A percentile compares a stretch with the other conserved stretches of the same genome.
phyloP scores from a whole-genome alignment of 768 basidiomycete species.

The Daedaleopsis nitida region DNA sequence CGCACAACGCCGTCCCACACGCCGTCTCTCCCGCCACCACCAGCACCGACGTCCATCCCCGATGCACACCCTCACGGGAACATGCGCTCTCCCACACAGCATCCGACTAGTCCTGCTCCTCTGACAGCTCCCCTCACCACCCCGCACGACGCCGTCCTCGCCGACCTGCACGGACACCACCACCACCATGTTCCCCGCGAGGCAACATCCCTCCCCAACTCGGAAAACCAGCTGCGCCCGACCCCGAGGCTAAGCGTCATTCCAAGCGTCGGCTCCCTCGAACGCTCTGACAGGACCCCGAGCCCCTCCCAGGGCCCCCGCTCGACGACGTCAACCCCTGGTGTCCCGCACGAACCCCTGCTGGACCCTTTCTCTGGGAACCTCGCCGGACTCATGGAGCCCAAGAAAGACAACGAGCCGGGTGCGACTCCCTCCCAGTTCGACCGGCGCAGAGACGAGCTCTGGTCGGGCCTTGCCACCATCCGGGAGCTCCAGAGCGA shows the following conservation, averaged over 20 bases:
- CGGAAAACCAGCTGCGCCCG: background rate
- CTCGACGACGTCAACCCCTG: slow-evolving; percentile 24
- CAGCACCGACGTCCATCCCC: slow-evolving; percentile 2
- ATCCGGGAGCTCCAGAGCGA: slow-evolving; percentile 75
- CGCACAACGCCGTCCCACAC: slow-evolving; percentile 1
- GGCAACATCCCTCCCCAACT: background rate
- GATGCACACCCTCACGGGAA: background rate
- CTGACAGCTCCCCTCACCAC: slow-evolving; percentile 42
- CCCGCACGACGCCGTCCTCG: slow-evolving; percentile 66
- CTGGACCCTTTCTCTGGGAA: slow-evolving; percentile 54
- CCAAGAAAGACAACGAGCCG: slow-evolving; percentile 22
- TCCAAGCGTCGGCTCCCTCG: slow-evolving; percentile 19
- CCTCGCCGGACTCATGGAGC: slow-evolving; percentile 39
- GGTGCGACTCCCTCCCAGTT: slow-evolving; percentile 13
- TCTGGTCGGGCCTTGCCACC: slow-evolving; percentile 69
- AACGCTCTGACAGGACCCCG: slow-evolving; percentile 20
- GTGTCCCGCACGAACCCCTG: slow-evolving; percentile 31
- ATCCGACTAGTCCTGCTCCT: slow-evolving; percentile 7
- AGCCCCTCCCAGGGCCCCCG: slow-evolving; percentile 17
- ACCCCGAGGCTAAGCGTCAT: slow-evolving; percentile 17
- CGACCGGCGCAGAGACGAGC: slow-evolving; percentile 43
- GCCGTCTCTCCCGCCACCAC: slow-evolving; percentile 7
- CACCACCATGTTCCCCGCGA: slow-evolving; percentile 1
- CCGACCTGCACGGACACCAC: slow-evolving; percentile 44
- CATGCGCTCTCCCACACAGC: background rate